phyloP scores from a whole-genome alignment of 805 yeast genomes.

The Starmerella riodocensis region DNA sequence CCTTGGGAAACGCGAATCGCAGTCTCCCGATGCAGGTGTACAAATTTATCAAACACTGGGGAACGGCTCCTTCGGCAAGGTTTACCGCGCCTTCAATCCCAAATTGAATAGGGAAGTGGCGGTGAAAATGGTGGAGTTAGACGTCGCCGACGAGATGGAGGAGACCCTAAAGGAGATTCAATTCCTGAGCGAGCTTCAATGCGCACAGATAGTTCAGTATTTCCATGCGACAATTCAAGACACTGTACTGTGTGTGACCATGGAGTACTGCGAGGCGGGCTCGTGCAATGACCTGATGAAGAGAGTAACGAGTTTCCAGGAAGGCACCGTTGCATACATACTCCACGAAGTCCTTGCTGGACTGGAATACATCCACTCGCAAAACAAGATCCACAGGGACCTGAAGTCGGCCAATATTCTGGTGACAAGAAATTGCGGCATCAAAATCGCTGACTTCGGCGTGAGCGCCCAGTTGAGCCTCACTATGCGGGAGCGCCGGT shows the following conservation, averaged over 20 bases:
- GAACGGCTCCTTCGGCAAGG: conserved; percentile 22
- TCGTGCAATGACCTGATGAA: conserved; percentile 62
- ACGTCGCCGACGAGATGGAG: conserved; percentile 58
- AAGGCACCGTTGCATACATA: conserved; percentile 48
- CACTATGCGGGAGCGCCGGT: conserved; percentile 41
- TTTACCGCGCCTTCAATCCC: conserved; percentile 25
- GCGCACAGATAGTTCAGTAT: conserved; percentile 56
- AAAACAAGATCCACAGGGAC: conserved; percentile 75
- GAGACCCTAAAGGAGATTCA: conserved; percentile 64
- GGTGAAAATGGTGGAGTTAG: conserved; percentile 73
- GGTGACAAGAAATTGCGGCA: conserved; percentile 51
- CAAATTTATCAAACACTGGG: conserved; percentile 19
- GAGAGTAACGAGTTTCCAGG: conserved; percentile 41
- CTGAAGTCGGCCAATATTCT: conserved; percentile 81
- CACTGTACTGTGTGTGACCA: conserved; percentile 68
- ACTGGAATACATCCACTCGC: conserved; percentile 59
- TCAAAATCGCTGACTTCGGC: conserved; percentile 87
- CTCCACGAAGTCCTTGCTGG: conserved; percentile 56
- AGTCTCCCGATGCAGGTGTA: conserved; percentile 2
- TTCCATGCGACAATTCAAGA: conserved; percentile 51
- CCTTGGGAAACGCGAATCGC: too few species aligned
- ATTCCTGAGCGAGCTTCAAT: conserved; percentile 51
- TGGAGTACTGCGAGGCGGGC: conserved; percentile 96
- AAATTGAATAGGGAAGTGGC: conserved; percentile 46
- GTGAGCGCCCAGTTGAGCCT: conserved; percentile 70